Evolutionary conservation across 192 early-diverging fungal species (phyloP), one percentile per base, ranked within the genome.

Genomic region (Coemansia sp.): DNA sequence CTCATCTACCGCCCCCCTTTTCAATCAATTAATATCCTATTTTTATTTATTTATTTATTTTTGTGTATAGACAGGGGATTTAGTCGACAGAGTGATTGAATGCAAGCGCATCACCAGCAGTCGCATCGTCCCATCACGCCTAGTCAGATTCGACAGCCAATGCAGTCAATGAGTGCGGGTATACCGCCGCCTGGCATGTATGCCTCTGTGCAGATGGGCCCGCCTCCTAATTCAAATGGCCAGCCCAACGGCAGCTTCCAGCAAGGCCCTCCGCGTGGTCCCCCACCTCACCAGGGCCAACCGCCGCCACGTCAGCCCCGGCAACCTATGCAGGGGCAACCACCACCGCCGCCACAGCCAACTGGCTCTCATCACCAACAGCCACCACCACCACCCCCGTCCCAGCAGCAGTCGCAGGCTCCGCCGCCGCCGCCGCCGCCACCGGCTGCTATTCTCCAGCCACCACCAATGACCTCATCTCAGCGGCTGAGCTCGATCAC

Each of bases 81-180:
- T 55, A 21, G 30, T 11, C 17, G 14, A n/a, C 10, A 59, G 16
- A 1, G 57, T 33, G 47, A 26, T 63, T 53, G 39, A 67, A 76
- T 82, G 80, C 80, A 82, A 63, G 75, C 72, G 10, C 80, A 70
- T 59, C 75, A 74, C 72, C 80, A 82, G 53, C 59, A 68, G 65
- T 57, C 75, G 46, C 80, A 82, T 46, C 70, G 69, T 43, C 68
- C 80, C 33, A 61, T 70, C 32, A 69, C 69, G 8, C 80, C 80
- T 19, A 69, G 50, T 33, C 80, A 77, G 60, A 73, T 66, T 37
- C 74, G 75, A 13, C 80, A 50, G 43, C 62, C 70, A 13, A 69
- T 73, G 73, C 70, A 72, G 49, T 32, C 68, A 21, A 75, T 80
- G 66, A 68, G 69, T 38, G 32, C 69, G 0, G 74, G 75, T 7